phyloP scores from a whole-genome alignment of 2,329 filamentous ascomycete species.

The Sarocladium kiliense region DNA sequence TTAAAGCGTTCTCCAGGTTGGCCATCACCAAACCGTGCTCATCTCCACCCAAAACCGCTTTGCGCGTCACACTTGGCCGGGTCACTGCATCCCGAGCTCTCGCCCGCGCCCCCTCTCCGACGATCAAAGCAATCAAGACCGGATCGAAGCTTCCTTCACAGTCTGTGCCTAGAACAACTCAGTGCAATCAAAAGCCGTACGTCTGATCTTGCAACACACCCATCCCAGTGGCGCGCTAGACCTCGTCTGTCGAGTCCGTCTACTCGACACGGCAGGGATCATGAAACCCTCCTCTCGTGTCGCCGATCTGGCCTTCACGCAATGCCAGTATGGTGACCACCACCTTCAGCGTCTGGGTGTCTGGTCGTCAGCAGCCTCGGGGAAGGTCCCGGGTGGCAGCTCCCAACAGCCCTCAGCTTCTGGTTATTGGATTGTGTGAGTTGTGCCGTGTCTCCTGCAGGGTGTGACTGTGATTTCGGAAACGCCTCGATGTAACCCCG shows the following conservation, averaged over 20 bases:
- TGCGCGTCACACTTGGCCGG: neutral
- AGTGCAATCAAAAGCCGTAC: neutral
- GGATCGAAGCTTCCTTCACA: neutral
- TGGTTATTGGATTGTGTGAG: constrained; percentile 33
- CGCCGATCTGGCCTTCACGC: neutral
- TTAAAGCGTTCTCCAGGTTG: neutral
- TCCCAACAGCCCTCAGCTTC: constrained; percentile 11
- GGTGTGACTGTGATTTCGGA: neutral
- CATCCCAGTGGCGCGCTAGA: neutral
- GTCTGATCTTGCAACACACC: neutral
- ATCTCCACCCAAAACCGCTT: neutral
- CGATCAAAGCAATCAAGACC: neutral
- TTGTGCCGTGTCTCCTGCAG: constrained; percentile 5
- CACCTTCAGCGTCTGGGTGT: constrained; percentile 41
- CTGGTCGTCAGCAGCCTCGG: constrained; percentile 29
- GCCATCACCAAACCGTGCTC: neutral
- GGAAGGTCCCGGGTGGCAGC: constrained; percentile 6
- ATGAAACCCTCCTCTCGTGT: neutral
- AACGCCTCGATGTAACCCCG: neutral
- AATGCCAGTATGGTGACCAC: constrained; percentile 27
- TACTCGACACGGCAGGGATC: neutral
- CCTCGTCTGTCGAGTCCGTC: neutral
- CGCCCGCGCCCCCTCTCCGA: neutral
- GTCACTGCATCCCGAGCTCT: neutral
- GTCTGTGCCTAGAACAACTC: too few species aligned